Base-by-base conservation (phyloP, 2,329 filamentous ascomycete genomes). In the Elsinoe ampelina region DNA sequence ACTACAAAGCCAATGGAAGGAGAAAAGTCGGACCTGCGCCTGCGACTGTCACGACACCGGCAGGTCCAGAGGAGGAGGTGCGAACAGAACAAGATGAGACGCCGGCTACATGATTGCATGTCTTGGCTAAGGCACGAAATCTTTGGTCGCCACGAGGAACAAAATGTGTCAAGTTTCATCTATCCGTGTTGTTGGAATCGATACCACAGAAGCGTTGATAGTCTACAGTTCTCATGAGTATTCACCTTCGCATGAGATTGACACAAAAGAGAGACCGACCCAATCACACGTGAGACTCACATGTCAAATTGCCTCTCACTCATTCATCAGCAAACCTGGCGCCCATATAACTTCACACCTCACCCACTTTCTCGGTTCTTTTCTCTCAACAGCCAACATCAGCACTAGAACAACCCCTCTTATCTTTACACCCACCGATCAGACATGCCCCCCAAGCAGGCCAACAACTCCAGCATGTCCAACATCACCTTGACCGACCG, bases 1-100 rank as follows among this genome's bases (percentile, higher is more conserved):
- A 89, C 66, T 98, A 98, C 77, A 95, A 91, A 68, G 80, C 87
- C 54, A 98, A 96, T 64, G 91, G 90, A n/a, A 83, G 82, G 66
- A 92, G 89, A 71, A 77, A 80, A 59, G 77, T 78, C 34, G 54
- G 39, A 20, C 45, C 45, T 15, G 45, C 45, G 3, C 45, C 10
- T 30, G 8, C 30, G 5, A 12, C 4, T 32, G 20, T 13, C 2
- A 5, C 45, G 8, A 10, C 13, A 4, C 19, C 45, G 15, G 15
- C 26, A 17, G 26, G 8, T 17, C 2, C 30, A 7, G 19, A 12
- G 10, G 45, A 34, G 13, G 45, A 34, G 4, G 15, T 15, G 13
- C 5, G 12, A 11, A 20, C 10, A 7, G 19, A 47, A 26, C 6
- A 20, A 30, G 45, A 50, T 4, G 45, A 50, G 15, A 8, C 32